Evolutionary conservation across 2,329 filamentous ascomycete species (phyloP).

Genomic region (Madurella fahalii): DNA sequence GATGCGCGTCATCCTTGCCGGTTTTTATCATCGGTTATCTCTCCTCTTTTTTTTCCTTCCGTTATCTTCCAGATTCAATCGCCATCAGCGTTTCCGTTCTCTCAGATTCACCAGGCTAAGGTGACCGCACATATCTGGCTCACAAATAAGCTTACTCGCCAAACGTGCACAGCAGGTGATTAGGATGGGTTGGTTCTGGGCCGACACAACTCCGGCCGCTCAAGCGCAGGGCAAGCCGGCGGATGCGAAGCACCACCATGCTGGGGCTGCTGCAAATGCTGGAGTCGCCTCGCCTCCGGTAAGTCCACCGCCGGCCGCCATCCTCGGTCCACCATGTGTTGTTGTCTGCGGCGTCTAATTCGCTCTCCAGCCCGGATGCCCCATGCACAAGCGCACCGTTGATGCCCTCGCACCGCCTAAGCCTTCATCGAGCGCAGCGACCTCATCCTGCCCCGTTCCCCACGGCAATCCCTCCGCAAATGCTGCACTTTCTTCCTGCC

Average conservation of each 20-base stretch:
- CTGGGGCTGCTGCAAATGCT: slow-evolving; percentile 4
- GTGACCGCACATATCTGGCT: not conserved
- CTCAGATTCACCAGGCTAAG: not conserved
- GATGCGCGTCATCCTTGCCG: slow-evolving; percentile 20
- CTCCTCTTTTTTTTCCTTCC: slow-evolving; percentile 9
- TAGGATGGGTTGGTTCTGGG: slow-evolving; percentile 62
- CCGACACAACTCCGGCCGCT: slow-evolving; percentile 41
- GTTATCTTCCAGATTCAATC: no score
- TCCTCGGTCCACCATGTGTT: no score
- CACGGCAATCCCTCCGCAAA: slow-evolving; percentile 32
- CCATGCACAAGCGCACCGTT: slow-evolving; percentile 54
- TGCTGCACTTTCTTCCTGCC: slow-evolving; percentile 28
- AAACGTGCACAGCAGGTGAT: not conserved
- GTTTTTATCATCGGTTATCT: slow-evolving; percentile 3
- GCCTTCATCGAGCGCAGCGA: slow-evolving; percentile 33
- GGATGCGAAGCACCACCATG: slow-evolving; percentile 21
- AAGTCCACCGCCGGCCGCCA: slow-evolving; percentile 22
- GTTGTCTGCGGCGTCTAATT: slow-evolving; percentile 18
- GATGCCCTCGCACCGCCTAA: slow-evolving; percentile 42
- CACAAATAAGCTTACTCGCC: not conserved
- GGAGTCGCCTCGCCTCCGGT: slow-evolving; percentile 38
- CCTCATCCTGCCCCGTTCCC: slow-evolving; percentile 45
- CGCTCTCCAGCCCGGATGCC: slow-evolving; percentile 45
- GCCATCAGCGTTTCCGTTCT: not conserved
- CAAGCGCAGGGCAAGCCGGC: slow-evolving; percentile 13